Evolutionary conservation across 768 basidiomycete species (phyloP), one percentile per base, ranked within the genome.

Genomic region (Boletus edulis): DNA sequence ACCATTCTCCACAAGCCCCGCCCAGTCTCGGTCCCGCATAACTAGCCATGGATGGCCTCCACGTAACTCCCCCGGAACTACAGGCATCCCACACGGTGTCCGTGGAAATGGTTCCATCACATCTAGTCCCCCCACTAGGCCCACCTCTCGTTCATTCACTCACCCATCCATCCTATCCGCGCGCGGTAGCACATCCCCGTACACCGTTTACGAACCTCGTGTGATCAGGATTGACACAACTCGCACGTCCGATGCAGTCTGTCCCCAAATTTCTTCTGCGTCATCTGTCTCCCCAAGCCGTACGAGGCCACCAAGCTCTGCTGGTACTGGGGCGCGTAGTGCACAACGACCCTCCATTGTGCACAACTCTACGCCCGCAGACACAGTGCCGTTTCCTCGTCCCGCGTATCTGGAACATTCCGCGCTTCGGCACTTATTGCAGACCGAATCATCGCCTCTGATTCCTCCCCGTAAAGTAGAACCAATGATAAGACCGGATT

Each of bases 401-500:
- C 91, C 91, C 1, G 72, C 83, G 1, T 93, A 93, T 69, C 78
- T 93, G 51, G 87, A 89, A 41, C 78, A 89, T 68, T 89, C 89
- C 3, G 81, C 87, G 1, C 73, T 93, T 52, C 84, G 87, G 51
- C 76, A 91, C 61, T 69, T 88, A 49, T 73, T 92, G 10, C 84
- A 83, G 53, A 83, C 86, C 0, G 79, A 80, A 44, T 56, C 70
- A 2, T 63, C 69, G 10, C 72, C 76, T 11, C 40, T 67, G 38
- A 66, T 75, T 41, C 67, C 76, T 46, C 69, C 65, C 51, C 72
- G 78, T 37, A 79, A 77, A 57, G 49, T 57, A 12, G 78, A 80
- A 14, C 46, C 58, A 12, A 46, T 58, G 31, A 27, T 55, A 35
- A 62, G 71, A 55, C 55, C 46, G 20, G 69, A 72, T 45, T 18